These are phyloP conservation scores for Cryptosporidium felis DNA, from an alignment of 169 alveolate species.

Conservation along the genomic window DNA sequence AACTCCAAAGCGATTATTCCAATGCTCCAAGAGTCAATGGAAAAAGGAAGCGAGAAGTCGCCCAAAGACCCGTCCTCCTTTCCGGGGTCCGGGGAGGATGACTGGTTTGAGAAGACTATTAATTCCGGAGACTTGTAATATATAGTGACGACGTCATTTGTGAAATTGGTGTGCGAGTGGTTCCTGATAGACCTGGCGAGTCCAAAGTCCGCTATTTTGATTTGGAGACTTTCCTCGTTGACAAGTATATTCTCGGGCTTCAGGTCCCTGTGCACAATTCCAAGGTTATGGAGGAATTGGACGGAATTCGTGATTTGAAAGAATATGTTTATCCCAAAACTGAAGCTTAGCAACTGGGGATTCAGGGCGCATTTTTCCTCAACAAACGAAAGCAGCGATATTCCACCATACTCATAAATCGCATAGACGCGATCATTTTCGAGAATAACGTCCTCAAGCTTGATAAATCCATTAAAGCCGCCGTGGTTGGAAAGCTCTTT, in stretches of 20 bases:
- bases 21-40: constrained; percentile 63
- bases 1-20: constrained; percentile 51
- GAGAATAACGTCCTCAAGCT: constrained; percentile 27
- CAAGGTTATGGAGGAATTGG: constrained; percentile 48
- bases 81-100: neutral
- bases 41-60: constrained; percentile 18
- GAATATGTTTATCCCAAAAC: constrained; percentile 26
- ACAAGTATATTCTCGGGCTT: constrained; percentile 68
- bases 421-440: constrained; percentile 51
- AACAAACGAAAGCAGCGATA: constrained; percentile 23
- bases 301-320: constrained; percentile 44
- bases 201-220: constrained; percentile 67
- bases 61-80: neutral
- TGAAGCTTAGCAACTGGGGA: neutral
- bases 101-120: neutral
- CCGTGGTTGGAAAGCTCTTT: constrained; percentile 10
- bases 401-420: constrained; percentile 67
- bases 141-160: constrained; percentile 53
- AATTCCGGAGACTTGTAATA: constrained; percentile 65
- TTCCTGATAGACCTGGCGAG: constrained; percentile 62
- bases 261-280: constrained; percentile 67
- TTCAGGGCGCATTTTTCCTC: constrained; percentile 24
- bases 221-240: constrained; percentile 14
- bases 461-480: neutral
- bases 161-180: constrained; percentile 36